Base-by-base conservation (phyloP, 2,329 filamentous ascomycete genomes). In the Diaporthe helianthi region DNA sequence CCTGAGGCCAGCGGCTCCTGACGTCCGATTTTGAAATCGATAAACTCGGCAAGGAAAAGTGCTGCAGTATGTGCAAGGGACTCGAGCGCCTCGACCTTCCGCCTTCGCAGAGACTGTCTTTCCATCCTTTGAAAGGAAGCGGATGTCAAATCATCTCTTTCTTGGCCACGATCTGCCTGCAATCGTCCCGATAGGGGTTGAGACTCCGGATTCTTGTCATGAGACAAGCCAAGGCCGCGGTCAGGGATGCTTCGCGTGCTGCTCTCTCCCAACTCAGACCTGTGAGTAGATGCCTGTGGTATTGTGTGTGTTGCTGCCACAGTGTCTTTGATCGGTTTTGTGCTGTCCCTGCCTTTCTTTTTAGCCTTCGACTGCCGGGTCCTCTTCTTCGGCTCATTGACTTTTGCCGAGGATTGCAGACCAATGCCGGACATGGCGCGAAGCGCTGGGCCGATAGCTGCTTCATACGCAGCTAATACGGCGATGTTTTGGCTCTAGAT, bases 1-100 rank as follows among this genome's bases (percentile, higher is more conserved):
- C 15, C 29, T 17, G 24, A 17, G 9, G 61, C 33, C 3, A 24
- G 15, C 24, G 61, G 33, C 36, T 24, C 24, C 36, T 51, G 47
- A 10, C 29, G 49, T 12, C 24, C 63, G 36, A 36, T 54, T 31
- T n/a, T 65, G 63, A 24, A 65, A 19, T 54, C 49, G 38, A 54
- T 46, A 33, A 71, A 71, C 22, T 71, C 69, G 10, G 65, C 69
- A 26, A 71, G 52, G 29, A 71, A 65, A 22, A 71, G 36, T 9
- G 69, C 69, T 12, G 69, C 65, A 8, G 69, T 71, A 26, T 71
- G 69, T 8, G 69, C 51, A 6, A 69, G 24, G 10, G 65, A 71
- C 52, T 71, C 69, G n/a, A 71, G 66, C 9, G 69, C 69, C 33
- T 71, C 69, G 33, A 71, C 69, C 33, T 71, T 69, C 8, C 69